Evolutionary conservation across 1,284 basidiomycete species (phyloP).

Genomic region (Moesziomyces globuligerus): DNA sequence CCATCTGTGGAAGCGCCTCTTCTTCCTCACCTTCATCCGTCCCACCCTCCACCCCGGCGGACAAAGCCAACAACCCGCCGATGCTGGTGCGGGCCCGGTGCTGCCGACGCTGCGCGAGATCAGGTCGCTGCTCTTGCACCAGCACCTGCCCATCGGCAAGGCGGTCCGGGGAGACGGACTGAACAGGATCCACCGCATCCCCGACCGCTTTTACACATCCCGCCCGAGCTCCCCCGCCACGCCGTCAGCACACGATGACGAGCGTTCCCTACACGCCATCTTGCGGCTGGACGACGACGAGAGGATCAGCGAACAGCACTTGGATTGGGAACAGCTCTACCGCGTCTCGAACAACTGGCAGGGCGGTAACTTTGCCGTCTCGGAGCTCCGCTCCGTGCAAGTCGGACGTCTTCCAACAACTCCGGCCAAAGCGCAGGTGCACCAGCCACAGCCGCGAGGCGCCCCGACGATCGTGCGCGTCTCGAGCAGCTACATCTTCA

Average conservation of each 20-base stretch:
- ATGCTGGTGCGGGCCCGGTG: background rate
- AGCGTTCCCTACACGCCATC: no score
- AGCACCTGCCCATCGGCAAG: conserved; percentile 19
- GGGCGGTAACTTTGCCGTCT: conserved; percentile 35
- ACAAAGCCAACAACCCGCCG: no score
- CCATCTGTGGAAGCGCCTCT: conserved; percentile 45
- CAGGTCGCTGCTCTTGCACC: conserved; percentile 33
- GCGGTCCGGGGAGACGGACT: conserved; percentile 16
- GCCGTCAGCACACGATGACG: no score
- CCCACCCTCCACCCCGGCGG: background rate
- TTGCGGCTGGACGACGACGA: conserved; percentile 4
- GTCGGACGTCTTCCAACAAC: no score
- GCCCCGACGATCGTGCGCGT: conserved; percentile 28
- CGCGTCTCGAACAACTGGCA: conserved; percentile 47
- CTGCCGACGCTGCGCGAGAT: conserved; percentile 40
- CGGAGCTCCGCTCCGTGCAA: conserved; percentile 15
- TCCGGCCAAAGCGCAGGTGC: no score
- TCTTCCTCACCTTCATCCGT: conserved; percentile 29
- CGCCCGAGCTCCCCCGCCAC: no score
- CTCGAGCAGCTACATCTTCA: conserved; percentile 31
- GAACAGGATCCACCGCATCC: conserved; percentile 16
- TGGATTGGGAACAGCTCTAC: conserved; percentile 48
- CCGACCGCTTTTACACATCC: conserved; percentile 17
- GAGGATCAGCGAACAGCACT: conserved; percentile 6
- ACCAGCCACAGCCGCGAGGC: no score